phyloP scores from a whole-genome alignment of 352 stramenopile genomes.

The Globisporangium spinosum region DNA sequence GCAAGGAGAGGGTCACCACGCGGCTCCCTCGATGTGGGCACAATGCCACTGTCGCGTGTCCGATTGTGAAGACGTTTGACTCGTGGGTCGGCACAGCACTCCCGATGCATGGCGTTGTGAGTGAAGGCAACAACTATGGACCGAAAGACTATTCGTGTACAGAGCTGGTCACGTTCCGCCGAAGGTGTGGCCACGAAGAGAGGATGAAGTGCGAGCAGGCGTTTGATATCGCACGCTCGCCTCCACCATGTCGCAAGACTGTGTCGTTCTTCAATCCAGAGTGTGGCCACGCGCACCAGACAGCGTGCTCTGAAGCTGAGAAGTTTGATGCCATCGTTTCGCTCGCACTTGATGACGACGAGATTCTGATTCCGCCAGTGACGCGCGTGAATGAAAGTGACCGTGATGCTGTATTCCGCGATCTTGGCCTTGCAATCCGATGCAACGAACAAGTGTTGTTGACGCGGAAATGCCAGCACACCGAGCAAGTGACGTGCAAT shows the following conservation, averaged over 20 bases:
- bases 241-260: constrained; percentile 40
- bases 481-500: constrained; percentile 43
- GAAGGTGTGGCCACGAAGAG: constrained; percentile 57
- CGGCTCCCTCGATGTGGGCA: constrained; percentile 69
- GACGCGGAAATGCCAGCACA: constrained; percentile 40
- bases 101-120: constrained; percentile 39
- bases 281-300: constrained; percentile 58
- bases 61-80: constrained; percentile 35
- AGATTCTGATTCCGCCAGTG: constrained; percentile 19
- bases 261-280: constrained; percentile 57
- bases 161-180: constrained; percentile 51
- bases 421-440: constrained; percentile 40
- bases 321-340: constrained; percentile 11
- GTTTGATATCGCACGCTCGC: constrained; percentile 54
- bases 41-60: constrained; percentile 41
- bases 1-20: constrained; percentile 47
- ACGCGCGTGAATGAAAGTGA: constrained; percentile 31
- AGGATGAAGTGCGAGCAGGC: constrained; percentile 56
- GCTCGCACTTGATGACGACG: constrained; percentile 8
- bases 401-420: constrained; percentile 27
- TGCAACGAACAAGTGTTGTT: constrained; percentile 37
- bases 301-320: constrained; percentile 45
- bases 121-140: constrained; percentile 60
- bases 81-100: constrained; percentile 42
- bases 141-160: constrained; percentile 68